A percentile compares a stretch with the other conserved stretches of the same genome.
phyloP scores from a whole-genome alignment of 352 stramenopile species.

The Globisporangium spiculum region DNA sequence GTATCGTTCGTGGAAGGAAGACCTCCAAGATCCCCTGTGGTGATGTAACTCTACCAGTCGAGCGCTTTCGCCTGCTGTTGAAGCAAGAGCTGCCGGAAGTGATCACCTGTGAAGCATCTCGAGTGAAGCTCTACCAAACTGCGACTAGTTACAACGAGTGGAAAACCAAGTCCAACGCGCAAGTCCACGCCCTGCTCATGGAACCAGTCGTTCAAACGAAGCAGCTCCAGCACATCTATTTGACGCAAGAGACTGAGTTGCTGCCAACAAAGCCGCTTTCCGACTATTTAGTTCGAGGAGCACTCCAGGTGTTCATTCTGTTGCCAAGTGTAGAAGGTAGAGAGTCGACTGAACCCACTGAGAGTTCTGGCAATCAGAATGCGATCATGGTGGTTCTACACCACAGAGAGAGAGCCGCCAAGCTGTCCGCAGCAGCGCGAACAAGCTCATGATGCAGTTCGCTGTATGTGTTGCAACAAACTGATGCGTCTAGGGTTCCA shows the following conservation, averaged over 20 bases:
- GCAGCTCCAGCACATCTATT: background rate
- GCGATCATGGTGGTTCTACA: background rate
- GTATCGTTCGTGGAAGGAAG: background rate
- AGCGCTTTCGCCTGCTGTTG: background rate
- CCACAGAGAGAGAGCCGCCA: background rate
- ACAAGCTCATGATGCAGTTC: background rate
- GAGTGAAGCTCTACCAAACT: background rate
- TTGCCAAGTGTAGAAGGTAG: background rate
- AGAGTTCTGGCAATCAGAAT: background rate
- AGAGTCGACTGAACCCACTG: background rate
- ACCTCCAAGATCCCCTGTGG: background rate
- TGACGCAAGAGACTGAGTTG: background rate
- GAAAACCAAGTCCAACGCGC: background rate
- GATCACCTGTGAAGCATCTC: background rate
- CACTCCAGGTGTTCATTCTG: slow-evolving; percentile 1
- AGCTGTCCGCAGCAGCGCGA: background rate
- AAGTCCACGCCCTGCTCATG: background rate
- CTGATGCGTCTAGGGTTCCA: background rate
- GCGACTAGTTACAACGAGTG: background rate
- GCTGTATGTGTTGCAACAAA: background rate
- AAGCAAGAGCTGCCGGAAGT: background rate
- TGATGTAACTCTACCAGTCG: background rate
- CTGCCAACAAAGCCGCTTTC: background rate
- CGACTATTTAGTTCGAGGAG: background rate
- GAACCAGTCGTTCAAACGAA: background rate